phyloP scores from a whole-genome alignment of 345 rosid species.

The Clausena lansium region DNA sequence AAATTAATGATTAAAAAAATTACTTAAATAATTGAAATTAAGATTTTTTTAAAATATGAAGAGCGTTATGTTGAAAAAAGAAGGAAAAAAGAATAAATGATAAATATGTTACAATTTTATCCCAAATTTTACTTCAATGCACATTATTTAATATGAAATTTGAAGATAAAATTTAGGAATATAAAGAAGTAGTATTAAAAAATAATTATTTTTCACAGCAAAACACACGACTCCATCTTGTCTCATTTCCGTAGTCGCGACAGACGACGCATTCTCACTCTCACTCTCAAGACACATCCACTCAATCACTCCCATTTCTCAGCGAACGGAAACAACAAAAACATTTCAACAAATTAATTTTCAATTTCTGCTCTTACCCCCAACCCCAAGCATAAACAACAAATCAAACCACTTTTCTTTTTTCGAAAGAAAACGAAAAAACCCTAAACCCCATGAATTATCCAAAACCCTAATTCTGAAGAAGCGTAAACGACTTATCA shows the following conservation, averaged over 20 bases:
- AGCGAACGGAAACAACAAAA: background rate
- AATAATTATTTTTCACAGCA: background rate
- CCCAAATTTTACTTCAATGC: no score
- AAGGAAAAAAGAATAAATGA: no score
- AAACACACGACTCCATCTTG: background rate
- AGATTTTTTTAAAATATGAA: no score
- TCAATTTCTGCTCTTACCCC: background rate
- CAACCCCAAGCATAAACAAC: no score
- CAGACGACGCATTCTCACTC: background rate
- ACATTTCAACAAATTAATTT: background rate
- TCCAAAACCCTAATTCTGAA: background rate
- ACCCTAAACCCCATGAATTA: background rate
- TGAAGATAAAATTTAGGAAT: no score
- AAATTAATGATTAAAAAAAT: no score
- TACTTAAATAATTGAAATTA: no score
- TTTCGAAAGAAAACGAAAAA: background rate
- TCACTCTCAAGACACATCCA: background rate
- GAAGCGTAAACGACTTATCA: slow-evolving; percentile 7
- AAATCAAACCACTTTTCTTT: no score
- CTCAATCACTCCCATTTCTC: background rate
- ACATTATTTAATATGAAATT: no score
- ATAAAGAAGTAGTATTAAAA: no score
- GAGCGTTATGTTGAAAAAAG: no score
- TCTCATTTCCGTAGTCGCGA: background rate
- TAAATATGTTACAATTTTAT: no score